Evolutionary conservation across 2,329 filamentous ascomycete species (phyloP), one percentile per base, ranked within the genome.

Genomic region (Zymoseptoria passerinii): DNA sequence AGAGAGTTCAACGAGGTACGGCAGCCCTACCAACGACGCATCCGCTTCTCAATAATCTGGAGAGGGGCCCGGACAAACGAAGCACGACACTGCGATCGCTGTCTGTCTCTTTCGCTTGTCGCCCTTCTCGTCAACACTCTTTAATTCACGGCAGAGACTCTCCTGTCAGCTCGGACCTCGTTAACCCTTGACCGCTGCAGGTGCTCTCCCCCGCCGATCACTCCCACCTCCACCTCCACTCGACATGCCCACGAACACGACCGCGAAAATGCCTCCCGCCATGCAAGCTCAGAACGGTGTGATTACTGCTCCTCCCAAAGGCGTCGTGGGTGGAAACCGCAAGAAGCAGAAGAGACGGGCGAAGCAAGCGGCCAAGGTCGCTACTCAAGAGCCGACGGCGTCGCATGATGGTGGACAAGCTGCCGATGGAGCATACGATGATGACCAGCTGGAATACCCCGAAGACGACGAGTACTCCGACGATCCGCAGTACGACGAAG

Each of bases 271-370:
- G 64, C 60, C 58, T 16, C 57, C 63, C 23, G 62, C 61, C 57
- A 57, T 63, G 49, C 35, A 65, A 29, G 50, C 68, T 65, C 35
- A 44, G n/a, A 77, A 77, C 70, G 75, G 74, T 66, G 67, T 75
- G 64, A 64, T 72, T 28, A 70, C 71, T 28, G 71, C 62, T 54
- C 65, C 71, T 50, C 60, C 73, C 18, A 44, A 44, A 44, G 35
- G 35, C 13, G 48, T 61, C 5, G 54, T 56, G 9, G 70, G 79
- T 8, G 87, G 92, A 54, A 96, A 96, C 76, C 85, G 89, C 71
- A 96, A 96, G 80, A 97, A 96, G 79, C 89, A 94, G 74, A 96
- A 96, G 80, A 85, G 92, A 66, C 84, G 92, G 65, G 87, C 89
- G 71, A 96, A 96, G 73, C 80, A 83, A 75, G 88, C 88, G 35